Evolutionary conservation across 371 early-diverging fungal genomes (phyloP), one percentile per base, ranked within the genome.

Genomic region (Mucor velutinosus): DNA sequence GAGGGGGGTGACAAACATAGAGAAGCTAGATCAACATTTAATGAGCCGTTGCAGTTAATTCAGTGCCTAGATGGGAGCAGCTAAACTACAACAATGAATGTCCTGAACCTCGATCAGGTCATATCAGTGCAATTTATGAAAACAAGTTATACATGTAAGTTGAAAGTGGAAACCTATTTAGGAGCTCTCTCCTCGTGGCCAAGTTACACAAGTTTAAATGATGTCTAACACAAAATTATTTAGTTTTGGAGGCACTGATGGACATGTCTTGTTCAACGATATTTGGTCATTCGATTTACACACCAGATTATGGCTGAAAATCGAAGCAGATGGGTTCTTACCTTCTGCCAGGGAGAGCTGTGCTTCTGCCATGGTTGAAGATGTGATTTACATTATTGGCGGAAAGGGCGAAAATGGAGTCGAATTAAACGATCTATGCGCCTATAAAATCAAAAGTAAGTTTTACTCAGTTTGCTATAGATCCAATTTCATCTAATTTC

Each of bases 221-320:
- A 62, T 49, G 62, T 62, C 62, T 62, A 62, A 62, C 62, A 32
- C 29, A 49, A 33, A 29, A 32, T 47, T 30, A 47, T 37, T 49
- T 59, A 89, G 90, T 53, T 93, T 92, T 71, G 93, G 93, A 61
- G 94, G 94, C 51, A 87, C 86, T 30, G 86, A 92, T 69, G 89
- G 90, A 61, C 82, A 86, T 23, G 75, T 72, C 56, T 83, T 88
- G 62, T 90, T 85, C 68, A 92, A 92, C 67, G 94, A 93, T 71
- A 79, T 92, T 71, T 93, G 93, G 94, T 76, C 80, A 15, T 91
- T 84, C 64, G 89, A 90, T 69, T 71, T 89, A 25, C 83, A 80
- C 25, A 72, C 75, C 5, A 73, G 85, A 41, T 65, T 67, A 30
- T 93, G 93, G 93, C 60, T 75, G 27, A 83, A 77, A 65, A 78